Percentiles rank a stretch among this genome's conserved stretches.
Conservation (phyloP, 1,139 yeast species). For the Trichomonascaceae sp. region DNA sequence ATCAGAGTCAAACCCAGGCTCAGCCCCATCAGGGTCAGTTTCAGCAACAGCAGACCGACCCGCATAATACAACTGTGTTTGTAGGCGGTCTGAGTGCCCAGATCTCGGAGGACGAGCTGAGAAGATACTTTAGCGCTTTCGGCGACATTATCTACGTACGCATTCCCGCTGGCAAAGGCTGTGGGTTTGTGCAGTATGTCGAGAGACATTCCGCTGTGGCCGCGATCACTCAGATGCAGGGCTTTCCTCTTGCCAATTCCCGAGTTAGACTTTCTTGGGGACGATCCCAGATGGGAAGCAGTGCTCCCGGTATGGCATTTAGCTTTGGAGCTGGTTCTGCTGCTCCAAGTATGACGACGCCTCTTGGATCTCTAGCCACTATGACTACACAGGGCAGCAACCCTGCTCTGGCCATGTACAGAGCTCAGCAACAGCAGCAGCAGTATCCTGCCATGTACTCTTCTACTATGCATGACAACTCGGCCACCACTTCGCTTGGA, state of each 20-base stretch:
- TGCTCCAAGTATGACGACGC: conserved; percentile 3
- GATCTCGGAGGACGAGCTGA: conserved; percentile 63
- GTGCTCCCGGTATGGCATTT: conserved; percentile 3
- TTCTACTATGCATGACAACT: too few species aligned
- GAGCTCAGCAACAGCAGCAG: too few species aligned
- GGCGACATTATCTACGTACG: conserved; percentile 78
- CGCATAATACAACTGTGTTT: conserved; percentile 84
- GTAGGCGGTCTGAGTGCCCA: conserved; percentile 78
- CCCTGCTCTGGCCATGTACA: neutral
- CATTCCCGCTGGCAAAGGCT: conserved; percentile 84
- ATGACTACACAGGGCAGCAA: neutral
- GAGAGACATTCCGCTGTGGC: conserved; percentile 76
- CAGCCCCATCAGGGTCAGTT: too few species aligned
- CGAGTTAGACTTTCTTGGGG: conserved; percentile 89
- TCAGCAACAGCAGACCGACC: conserved; percentile 50
- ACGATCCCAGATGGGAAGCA: conserved; percentile 30
- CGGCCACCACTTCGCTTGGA: conserved; percentile 5
- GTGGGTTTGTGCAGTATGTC: conserved; percentile 82
- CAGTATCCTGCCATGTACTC: neutral
- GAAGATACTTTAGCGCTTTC: conserved; percentile 66
- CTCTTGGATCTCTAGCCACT: conserved; percentile 3
- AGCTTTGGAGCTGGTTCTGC: conserved; percentile 3
- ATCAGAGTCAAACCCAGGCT: too few species aligned
- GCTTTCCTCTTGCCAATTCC: conserved; percentile 76
- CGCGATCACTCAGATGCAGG: conserved; percentile 87